Evolutionary conservation across 352 stramenopile genomes (phyloP).

Genomic region (Phytophthora constricta): DNA sequence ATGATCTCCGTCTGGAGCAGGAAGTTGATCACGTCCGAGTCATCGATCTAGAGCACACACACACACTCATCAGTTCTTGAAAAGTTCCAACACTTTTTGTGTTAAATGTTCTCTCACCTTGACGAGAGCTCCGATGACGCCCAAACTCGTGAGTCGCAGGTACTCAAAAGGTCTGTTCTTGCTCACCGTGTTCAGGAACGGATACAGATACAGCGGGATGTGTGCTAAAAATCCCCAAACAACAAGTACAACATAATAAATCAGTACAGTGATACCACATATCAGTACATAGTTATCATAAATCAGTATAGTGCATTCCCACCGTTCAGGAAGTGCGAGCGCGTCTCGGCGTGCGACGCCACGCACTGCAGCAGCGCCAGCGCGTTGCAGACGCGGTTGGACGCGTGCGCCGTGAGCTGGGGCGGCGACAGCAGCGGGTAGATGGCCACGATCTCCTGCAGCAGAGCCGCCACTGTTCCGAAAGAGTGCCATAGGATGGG

Average conservation of each 20-base stretch:
- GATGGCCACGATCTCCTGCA: slow-evolving; percentile 99
- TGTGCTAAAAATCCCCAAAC: slow-evolving; percentile 68
- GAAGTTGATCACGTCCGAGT: slow-evolving; percentile 99
- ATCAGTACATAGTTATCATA: slow-evolving; percentile 1
- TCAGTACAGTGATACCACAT: too few species aligned
- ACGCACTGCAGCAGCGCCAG: slow-evolving; percentile 98
- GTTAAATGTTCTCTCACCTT: slow-evolving; percentile 66
- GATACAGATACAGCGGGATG: slow-evolving; percentile 98
- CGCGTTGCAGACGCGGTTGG: slow-evolving; percentile 98
- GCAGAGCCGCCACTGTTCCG: slow-evolving; percentile 95
- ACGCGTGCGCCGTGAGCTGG: slow-evolving; percentile 96
- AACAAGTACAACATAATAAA: not conserved
- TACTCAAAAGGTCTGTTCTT: slow-evolving; percentile 99
- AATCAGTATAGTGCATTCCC: slow-evolving; percentile 10
- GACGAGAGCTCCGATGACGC: slow-evolving; percentile 98
- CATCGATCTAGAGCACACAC: slow-evolving; percentile 89
- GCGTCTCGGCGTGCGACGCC: slow-evolving; percentile 97
- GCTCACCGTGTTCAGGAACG: slow-evolving; percentile 98
- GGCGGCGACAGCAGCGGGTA: slow-evolving; percentile 97
- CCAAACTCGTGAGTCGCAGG: slow-evolving; percentile 96
- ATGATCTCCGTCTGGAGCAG: slow-evolving; percentile 99
- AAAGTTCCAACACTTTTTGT: not conserved
- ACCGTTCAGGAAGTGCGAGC: slow-evolving; percentile 96
- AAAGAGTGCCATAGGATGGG: slow-evolving; percentile 99
- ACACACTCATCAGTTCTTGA: not conserved